Evolutionary conservation across 2,329 filamentous ascomycete genomes (phyloP).

Genomic region (Xylariaceae sp.): DNA sequence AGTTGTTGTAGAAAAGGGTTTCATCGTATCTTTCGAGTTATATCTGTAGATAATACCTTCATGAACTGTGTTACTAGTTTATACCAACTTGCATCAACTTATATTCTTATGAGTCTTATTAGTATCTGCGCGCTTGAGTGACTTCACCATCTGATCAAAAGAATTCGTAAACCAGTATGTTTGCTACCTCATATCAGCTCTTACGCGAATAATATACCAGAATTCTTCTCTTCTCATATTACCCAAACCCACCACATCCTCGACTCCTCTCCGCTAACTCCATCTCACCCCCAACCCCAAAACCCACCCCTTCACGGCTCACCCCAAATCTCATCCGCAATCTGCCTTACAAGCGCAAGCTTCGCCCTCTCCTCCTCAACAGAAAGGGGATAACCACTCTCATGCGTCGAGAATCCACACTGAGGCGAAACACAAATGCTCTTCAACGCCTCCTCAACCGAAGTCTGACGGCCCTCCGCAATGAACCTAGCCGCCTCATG

Average conservation of each 20-base stretch:
- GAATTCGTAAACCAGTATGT: too few relatives aligned
- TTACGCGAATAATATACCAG: too few relatives aligned
- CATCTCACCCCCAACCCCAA: not conserved
- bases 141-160: too few relatives aligned
- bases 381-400: constrained; percentile 64
- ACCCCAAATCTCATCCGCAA: constrained; percentile 69
- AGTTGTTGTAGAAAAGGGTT: constrained; percentile 9
- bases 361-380: constrained; percentile 70
- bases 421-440: constrained; percentile 65
- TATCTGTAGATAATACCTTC: too few relatives aligned
- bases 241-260: not conserved
- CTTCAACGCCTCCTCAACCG: constrained; percentile 61
- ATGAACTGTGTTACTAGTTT: too few relatives aligned
- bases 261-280: not conserved
- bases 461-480: constrained; percentile 60
- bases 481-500: constrained; percentile 61
- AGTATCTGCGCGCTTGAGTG: too few relatives aligned
- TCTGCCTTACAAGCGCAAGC: constrained; percentile 61
- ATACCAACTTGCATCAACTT: too few relatives aligned
- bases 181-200: too few relatives aligned
- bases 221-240: too few relatives aligned
- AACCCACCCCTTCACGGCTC: constrained; percentile 31
- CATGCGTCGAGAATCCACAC: constrained; percentile 70
- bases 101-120: too few relatives aligned
- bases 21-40: not conserved